Conservation (phyloP, 148 eudicot species). For the Tetragonia tetragonoides region DNA sequence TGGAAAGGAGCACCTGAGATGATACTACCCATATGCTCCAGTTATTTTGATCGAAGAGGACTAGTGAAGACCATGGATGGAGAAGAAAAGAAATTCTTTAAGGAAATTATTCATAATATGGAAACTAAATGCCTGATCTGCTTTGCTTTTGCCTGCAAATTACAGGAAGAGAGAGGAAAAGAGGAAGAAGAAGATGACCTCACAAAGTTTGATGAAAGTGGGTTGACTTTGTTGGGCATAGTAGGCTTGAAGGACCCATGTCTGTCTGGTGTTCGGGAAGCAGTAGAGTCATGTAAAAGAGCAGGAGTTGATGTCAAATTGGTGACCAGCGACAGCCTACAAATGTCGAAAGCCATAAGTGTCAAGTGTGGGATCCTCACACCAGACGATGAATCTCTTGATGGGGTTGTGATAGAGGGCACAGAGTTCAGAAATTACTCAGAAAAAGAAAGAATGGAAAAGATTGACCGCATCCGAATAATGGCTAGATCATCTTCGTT, state of each 20-base stretch:
- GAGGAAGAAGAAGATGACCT: neutral
- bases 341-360: conserved; percentile 46
- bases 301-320: conserved; percentile 49
- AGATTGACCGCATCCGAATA: conserved; percentile 22
- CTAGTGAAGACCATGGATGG: conserved; percentile 16
- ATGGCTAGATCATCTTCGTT: conserved; percentile 54
- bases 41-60: conserved; percentile 27
- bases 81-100: conserved; percentile 15
- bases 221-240: conserved; percentile 65
- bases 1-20: conserved; percentile 59
- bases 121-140: conserved; percentile 39
- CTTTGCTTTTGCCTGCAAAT: conserved; percentile 39
- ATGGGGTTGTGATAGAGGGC: conserved; percentile 39
- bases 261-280: conserved; percentile 40
- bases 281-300: conserved; percentile 35
- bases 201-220: conserved; percentile 23
- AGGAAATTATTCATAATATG: conserved; percentile 32
- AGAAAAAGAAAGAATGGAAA: conserved; percentile 24
- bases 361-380: conserved; percentile 44
- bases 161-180: too few relatives aligned
- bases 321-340: conserved; percentile 41
- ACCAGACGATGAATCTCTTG: conserved; percentile 28
- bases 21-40: conserved; percentile 39
- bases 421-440: conserved; percentile 35
- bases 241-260: conserved; percentile 60